Evolutionary conservation across 2,329 filamentous ascomycete species (phyloP).

Genomic region (Elsinoe arachidis): DNA sequence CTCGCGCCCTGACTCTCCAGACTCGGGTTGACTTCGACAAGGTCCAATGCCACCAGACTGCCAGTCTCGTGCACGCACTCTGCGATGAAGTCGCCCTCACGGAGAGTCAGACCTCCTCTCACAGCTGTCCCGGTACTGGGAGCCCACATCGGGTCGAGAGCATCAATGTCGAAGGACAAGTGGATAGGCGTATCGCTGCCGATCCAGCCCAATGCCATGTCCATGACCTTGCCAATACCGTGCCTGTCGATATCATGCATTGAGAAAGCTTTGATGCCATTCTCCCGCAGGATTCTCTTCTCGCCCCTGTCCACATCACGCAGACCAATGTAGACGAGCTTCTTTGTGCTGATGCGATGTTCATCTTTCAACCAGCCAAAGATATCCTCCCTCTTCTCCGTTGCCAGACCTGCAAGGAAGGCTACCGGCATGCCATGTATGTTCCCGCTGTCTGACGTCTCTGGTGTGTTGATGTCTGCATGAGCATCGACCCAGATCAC

Average conservation of each 20-base stretch:
- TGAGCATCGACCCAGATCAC: slow-evolving; percentile 99
- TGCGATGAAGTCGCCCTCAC: slow-evolving; percentile 95
- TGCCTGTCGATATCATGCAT: slow-evolving; percentile 97
- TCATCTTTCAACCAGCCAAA: slow-evolving; percentile 85
- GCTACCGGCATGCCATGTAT: slow-evolving; percentile 97
- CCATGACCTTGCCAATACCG: slow-evolving; percentile 91
- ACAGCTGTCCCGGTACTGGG: slow-evolving; percentile 94
- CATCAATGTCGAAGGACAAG: slow-evolving; percentile 94
- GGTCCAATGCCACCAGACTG: slow-evolving; percentile 48
- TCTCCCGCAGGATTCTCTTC: slow-evolving; percentile 81
- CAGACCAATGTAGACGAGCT: slow-evolving; percentile 94
- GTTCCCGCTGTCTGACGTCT: slow-evolving; percentile 82
- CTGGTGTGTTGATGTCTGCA: slow-evolving; percentile 93
- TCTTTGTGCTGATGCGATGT: slow-evolving; percentile 61
- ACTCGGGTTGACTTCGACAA: slow-evolving; percentile 48
- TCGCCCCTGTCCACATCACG: slow-evolving; percentile 88
- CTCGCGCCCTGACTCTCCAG: slow-evolving; percentile 52
- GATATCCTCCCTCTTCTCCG: slow-evolving; percentile 63
- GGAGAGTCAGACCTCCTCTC: slow-evolving; percentile 80
- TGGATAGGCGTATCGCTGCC: slow-evolving; percentile 93
- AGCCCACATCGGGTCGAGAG: slow-evolving; percentile 90
- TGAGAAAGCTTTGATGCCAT: slow-evolving; percentile 90
- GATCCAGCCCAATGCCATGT: slow-evolving; percentile 96
- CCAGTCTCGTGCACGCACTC: slow-evolving; percentile 53
- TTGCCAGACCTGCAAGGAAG: slow-evolving; percentile 79